A percentile compares a stretch with the other conserved stretches of the same genome.
Evolutionary conservation across 208 protist genomes (phyloP).

Genomic region (Trypanosoma grayi): DNA sequence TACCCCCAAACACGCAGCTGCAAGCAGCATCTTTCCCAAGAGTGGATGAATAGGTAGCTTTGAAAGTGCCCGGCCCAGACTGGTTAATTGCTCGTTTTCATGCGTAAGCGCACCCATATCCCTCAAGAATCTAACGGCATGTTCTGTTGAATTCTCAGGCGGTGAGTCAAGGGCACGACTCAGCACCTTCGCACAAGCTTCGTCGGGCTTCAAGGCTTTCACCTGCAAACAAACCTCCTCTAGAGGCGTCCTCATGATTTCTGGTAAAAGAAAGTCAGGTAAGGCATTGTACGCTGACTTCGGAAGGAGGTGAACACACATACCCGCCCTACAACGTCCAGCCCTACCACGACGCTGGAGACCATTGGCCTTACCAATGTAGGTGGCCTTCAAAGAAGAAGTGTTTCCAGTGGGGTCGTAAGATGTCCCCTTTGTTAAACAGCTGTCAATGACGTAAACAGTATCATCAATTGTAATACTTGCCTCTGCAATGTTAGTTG

Average conservation of each 20-base stretch:
- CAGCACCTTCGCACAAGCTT: constrained; percentile 77
- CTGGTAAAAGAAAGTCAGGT: constrained; percentile 91
- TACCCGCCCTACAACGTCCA: constrained; percentile 83
- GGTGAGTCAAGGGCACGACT: constrained; percentile 74
- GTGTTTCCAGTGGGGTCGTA: constrained; percentile 85
- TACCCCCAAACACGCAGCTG: constrained; percentile 82
- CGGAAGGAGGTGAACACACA: constrained; percentile 85
- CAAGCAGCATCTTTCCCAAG: constrained; percentile 91
- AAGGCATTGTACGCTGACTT: constrained; percentile 57
- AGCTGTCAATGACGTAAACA: constrained; percentile 95
- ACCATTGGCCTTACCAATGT: constrained; percentile 84
- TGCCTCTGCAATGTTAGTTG: constrained; percentile 97
- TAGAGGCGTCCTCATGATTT: constrained; percentile 91
- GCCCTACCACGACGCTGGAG: constrained; percentile 91
- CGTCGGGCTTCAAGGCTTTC: constrained; percentile 75
- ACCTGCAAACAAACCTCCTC: constrained; percentile 87
- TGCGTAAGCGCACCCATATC: constrained; percentile 83
- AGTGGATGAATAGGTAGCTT: constrained; percentile 83
- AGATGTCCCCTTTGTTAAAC: constrained; percentile 90
- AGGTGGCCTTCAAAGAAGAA: constrained; percentile 62
- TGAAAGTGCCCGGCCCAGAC: constrained; percentile 76
- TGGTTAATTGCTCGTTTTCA: constrained; percentile 68
- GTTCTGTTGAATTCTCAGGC: constrained; percentile 43
- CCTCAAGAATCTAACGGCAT: constrained; percentile 79
- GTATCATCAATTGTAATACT: constrained; percentile 96